Evolutionary conservation across 2,329 filamentous ascomycete genomes (phyloP).

Genomic region (Sporothrix globosa): DNA sequence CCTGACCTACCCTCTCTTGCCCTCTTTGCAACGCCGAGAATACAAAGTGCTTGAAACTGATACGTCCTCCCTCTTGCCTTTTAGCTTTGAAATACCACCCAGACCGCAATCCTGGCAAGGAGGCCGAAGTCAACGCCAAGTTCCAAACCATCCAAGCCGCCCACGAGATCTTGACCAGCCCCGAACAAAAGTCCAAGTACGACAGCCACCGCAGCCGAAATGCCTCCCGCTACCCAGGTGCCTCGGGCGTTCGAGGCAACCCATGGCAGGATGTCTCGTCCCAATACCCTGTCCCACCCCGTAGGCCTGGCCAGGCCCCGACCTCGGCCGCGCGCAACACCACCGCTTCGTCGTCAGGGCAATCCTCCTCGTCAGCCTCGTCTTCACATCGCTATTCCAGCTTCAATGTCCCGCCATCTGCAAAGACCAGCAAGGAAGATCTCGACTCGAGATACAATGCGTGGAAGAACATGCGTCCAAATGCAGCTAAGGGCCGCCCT

Average conservation of each 20-base stretch:
- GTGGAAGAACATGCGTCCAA: conserved; percentile 45
- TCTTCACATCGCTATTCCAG: conserved; percentile 38
- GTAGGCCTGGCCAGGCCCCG: conserved; percentile 37
- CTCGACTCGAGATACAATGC: conserved; percentile 41
- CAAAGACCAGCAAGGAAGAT: conserved; percentile 36
- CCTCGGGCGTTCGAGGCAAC: conserved; percentile 61
- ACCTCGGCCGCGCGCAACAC: conserved; percentile 34
- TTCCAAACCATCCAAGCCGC: conserved; percentile 88
- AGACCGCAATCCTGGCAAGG: conserved; percentile 82
- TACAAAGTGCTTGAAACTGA: neutral
- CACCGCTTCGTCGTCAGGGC: conserved; percentile 35
- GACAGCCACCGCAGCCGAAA: conserved; percentile 52
- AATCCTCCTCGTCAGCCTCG: conserved; percentile 31
- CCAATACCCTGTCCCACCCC: conserved; percentile 54
- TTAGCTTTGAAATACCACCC: conserved; percentile 85
- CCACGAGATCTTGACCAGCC: conserved; percentile 70
- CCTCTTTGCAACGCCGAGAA: neutral
- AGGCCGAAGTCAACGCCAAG: conserved; percentile 75
- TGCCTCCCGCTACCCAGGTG: conserved; percentile 48
- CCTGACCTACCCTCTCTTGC: neutral
- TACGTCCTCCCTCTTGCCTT: neutral
- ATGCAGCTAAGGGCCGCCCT: conserved; percentile 30
- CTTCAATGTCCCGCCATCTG: conserved; percentile 35
- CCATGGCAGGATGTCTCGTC: conserved; percentile 57
- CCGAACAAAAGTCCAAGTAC: conserved; percentile 56